Percentiles rank a stretch among this genome's conserved stretches.
These are phyloP conservation scores for Pterocarpus santalinus DNA, from an alignment of 306 rosid species.

Conservation along the genomic window DNA sequence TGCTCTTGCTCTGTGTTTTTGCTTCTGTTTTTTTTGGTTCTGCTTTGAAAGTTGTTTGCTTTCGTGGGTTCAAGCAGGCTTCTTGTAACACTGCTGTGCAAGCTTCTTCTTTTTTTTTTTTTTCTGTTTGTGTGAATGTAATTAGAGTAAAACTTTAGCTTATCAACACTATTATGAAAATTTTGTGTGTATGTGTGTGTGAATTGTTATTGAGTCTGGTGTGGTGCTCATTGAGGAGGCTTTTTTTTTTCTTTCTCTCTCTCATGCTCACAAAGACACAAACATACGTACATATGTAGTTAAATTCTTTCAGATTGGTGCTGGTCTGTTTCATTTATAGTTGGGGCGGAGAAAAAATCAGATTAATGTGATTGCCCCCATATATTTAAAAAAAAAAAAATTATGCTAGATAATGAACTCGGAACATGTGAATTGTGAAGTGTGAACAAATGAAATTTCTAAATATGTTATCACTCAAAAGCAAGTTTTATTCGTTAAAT, in stretches of 20 bases:
- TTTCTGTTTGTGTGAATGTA: background rate
- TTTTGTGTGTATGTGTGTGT: background rate
- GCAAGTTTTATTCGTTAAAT: background rate
- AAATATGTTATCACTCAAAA: background rate
- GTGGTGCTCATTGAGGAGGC: constrained; percentile 18
- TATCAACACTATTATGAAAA: background rate
- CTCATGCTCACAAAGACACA: constrained; percentile 6
- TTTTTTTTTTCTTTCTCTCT: background rate
- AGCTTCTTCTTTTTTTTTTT: background rate
- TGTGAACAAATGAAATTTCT: background rate
- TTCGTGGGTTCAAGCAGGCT: constrained; percentile 4
- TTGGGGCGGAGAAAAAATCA: constrained; percentile 14
- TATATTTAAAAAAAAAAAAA: background rate
- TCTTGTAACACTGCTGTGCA: background rate
- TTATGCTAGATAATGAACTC: background rate
- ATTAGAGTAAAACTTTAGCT: background rate
- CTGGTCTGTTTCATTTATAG: background rate
- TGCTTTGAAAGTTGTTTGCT: background rate
- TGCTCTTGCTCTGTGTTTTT: background rate
- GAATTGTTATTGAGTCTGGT: background rate
- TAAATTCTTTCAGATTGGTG: constrained; percentile 16
- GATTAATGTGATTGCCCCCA: background rate
- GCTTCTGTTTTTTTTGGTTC: background rate
- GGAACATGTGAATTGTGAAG: background rate
- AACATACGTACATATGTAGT: background rate